Evolutionary conservation across 1,284 basidiomycete species (phyloP).

Genomic region (Apiotrichum laibachii): DNA sequence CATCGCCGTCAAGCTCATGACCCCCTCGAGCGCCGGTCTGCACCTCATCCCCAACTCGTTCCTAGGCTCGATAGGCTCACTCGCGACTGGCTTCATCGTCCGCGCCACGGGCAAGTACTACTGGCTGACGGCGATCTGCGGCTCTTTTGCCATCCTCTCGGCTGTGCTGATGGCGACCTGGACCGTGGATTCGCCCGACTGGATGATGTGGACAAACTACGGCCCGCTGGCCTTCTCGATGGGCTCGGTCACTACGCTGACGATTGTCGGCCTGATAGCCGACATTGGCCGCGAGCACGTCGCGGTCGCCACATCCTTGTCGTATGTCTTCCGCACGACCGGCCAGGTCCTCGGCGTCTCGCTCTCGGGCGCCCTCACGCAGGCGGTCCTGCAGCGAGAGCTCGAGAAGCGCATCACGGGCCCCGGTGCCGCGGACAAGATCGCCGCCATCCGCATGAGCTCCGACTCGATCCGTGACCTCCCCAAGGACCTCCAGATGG

Average conservation of each 20-base stretch:
- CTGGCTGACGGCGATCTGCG: slow-evolving; percentile 53
- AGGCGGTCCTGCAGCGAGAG: slow-evolving; percentile 67
- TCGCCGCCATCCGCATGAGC: slow-evolving; percentile 65
- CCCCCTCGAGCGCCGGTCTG: slow-evolving; percentile 69
- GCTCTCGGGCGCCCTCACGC: slow-evolving; percentile 73
- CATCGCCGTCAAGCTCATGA: slow-evolving; percentile 73
- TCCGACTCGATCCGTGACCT: slow-evolving; percentile 74
- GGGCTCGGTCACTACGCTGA: slow-evolving; percentile 39
- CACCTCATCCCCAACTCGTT: slow-evolving; percentile 86
- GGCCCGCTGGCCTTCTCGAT: slow-evolving; percentile 23
- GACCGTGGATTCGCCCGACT: slow-evolving; percentile 56
- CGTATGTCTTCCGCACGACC: slow-evolving; percentile 83
- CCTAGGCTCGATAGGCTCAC: slow-evolving; percentile 72
- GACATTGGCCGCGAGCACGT: slow-evolving; percentile 75
- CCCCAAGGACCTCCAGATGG: slow-evolving; percentile 60
- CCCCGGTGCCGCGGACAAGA: slow-evolving; percentile 59
- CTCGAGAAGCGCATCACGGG: slow-evolving; percentile 69
- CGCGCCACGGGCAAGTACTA: slow-evolving; percentile 77
- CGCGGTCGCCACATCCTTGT: slow-evolving; percentile 78
- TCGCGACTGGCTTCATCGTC: slow-evolving; percentile 82
- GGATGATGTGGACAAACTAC: slow-evolving; percentile 21
- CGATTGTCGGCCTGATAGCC: slow-evolving; percentile 68
- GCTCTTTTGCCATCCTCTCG: slow-evolving; percentile 26
- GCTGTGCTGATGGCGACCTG: slow-evolving; percentile 32
- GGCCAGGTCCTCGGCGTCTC: slow-evolving; percentile 88